Conservation (phyloP, 164 flowering plant species). For the Annona cherimola region DNA sequence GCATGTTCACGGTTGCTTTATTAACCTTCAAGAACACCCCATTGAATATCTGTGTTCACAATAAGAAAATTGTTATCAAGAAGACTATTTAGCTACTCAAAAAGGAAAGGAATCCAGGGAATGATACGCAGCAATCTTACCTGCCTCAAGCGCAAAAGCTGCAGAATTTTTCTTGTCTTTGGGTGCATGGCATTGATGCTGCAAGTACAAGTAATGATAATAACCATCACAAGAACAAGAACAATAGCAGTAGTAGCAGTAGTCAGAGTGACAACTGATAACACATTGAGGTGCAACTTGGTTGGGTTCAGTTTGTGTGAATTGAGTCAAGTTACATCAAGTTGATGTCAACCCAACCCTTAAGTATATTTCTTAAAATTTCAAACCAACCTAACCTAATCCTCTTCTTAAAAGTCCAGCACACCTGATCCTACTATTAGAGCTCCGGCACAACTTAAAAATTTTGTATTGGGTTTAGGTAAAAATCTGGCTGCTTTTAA, state of each 20-base stretch:
- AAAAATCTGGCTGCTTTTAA: no score
- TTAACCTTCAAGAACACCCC: conserved; percentile 68
- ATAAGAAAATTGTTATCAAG: background rate
- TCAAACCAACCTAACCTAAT: no score
- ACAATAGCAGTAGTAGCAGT: background rate
- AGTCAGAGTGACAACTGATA: no score
- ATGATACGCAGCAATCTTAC: conserved; percentile 13
- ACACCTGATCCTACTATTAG: no score
- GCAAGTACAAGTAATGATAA: conserved; percentile 3
- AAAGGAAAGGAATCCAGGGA: background rate
- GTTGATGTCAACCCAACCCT: no score
- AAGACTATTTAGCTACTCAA: background rate
- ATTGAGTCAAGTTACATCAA: no score
- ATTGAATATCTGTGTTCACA: conserved; percentile 48
- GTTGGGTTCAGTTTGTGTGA: no score
- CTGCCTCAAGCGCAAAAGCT: conserved; percentile 57
- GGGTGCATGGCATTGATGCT: conserved; percentile 75
- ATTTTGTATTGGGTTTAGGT: no score
- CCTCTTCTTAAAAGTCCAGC: no score
- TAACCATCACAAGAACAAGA: background rate
- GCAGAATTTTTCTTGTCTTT: conserved; percentile 55
- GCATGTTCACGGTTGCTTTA: conserved; percentile 68
- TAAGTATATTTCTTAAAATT: no score
- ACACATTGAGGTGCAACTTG: no score
- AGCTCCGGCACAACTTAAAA: no score